phyloP scores from a whole-genome alignment of 2,329 filamentous ascomycete genomes.

The Neofusicoccum sp. region DNA sequence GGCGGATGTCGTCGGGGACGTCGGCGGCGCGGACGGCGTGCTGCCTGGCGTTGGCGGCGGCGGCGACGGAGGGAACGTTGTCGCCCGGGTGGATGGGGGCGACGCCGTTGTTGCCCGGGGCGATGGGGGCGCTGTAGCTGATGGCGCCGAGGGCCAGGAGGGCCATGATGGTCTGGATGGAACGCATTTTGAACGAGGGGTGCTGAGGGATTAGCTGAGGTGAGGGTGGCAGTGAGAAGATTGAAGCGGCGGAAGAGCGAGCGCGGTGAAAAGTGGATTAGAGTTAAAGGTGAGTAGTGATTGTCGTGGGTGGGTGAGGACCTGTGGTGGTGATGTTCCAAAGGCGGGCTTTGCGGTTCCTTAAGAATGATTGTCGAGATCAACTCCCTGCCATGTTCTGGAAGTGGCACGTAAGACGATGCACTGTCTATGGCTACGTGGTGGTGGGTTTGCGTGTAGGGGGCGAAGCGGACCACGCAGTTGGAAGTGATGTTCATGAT shows the following conservation, averaged over 20 bases:
- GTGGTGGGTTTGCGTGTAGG: neutral
- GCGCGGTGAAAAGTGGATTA: neutral
- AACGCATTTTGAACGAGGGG: slow-evolving; percentile 18
- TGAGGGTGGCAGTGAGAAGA: neutral
- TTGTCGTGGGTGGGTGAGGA: slow-evolving; percentile 1
- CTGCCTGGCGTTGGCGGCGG: neutral
- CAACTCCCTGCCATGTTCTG: neutral
- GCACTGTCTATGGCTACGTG: neutral
- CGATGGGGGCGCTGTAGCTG: slow-evolving; percentile 8
- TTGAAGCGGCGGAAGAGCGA: neutral
- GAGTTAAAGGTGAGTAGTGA: slow-evolving; percentile 6
- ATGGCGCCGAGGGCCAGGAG: slow-evolving; percentile 20
- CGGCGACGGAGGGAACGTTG: neutral
- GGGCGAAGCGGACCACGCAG: neutral
- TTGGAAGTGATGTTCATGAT: slow-evolving; percentile 20
- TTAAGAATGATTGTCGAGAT: slow-evolving; percentile 1
- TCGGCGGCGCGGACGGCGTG: neutral
- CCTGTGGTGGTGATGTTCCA: neutral
- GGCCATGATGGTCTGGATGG: slow-evolving; percentile 19
- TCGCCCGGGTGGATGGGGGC: neutral
- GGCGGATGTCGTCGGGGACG: neutral
- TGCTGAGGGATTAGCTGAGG: neutral
- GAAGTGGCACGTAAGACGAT: slow-evolving; percentile 2
- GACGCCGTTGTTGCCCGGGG: neutral
- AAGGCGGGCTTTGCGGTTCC: neutral